These are phyloP conservation scores for Nicotiana attenuata DNA, from an alignment of 257 asterid species.

Conservation along the genomic window DNA sequence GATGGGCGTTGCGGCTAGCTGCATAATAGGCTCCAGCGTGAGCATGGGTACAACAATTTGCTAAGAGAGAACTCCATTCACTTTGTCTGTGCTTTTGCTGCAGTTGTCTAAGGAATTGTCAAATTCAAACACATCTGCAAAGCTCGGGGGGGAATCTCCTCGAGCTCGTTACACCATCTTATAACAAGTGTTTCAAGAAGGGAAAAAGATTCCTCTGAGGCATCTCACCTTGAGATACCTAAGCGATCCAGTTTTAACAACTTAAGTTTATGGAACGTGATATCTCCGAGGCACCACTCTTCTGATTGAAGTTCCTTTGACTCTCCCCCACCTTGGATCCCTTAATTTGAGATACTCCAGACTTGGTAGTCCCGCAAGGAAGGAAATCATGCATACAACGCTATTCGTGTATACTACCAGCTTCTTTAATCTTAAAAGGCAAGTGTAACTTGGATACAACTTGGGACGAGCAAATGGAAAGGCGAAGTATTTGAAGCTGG, in stretches of 20 bases:
- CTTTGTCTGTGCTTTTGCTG: too few relatives aligned
- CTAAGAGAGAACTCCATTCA: too few relatives aligned
- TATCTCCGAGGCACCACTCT: not conserved
- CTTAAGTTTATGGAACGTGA: not conserved
- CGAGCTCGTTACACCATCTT: accelerated
- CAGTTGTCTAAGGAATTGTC: too few relatives aligned
- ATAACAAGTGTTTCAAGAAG: not conserved
- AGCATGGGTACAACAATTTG: too few relatives aligned
- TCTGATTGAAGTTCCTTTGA: not conserved
- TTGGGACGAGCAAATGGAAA: accelerated
- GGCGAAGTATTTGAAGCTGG: not conserved
- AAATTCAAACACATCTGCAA: too few relatives aligned
- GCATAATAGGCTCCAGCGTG: too few relatives aligned
- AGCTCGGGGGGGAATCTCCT: not conserved
- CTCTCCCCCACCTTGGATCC: too few relatives aligned
- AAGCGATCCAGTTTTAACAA: not conserved
- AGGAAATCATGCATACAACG: too few relatives aligned
- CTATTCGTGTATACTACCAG: too few relatives aligned
- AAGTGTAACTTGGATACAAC: not conserved
- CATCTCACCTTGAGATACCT: not conserved
- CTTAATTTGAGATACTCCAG: too few relatives aligned
- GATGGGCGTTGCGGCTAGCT: too few relatives aligned
- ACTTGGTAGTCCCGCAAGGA: too few relatives aligned
- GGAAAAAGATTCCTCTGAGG: not conserved
- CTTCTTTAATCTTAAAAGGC: not conserved